Percentiles rank a stretch among this genome's conserved stretches.
Evolutionary conservation across 2,329 filamentous ascomycete species (phyloP).

Genomic region (Aureobasidium sp.): DNA sequence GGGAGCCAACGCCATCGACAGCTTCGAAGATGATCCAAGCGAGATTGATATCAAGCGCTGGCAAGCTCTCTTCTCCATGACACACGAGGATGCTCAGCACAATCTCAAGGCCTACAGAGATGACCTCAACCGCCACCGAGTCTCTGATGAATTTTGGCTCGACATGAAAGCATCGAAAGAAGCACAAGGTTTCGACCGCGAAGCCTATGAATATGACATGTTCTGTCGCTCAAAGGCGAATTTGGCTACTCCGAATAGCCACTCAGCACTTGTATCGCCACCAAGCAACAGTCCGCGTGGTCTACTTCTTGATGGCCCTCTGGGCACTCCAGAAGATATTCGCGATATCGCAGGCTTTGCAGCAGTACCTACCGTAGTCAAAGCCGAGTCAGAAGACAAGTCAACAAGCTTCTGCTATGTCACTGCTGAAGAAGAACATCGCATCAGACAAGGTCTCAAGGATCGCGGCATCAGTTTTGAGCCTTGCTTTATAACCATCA

Average conservation of each 20-base stretch:
- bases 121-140: background rate
- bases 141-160: background rate
- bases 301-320: background rate
- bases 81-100: background rate
- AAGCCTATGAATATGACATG: background rate
- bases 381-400: background rate
- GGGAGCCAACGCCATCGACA: background rate
- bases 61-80: background rate
- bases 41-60: background rate
- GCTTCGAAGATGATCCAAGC: background rate
- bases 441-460: background rate
- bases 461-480: background rate
- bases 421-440: background rate
- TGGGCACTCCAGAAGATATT: background rate
- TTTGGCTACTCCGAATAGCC: background rate
- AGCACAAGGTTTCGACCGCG: slow-evolving; percentile 1
- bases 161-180: background rate
- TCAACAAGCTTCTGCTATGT: background rate
- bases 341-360: background rate
- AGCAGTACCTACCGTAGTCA: background rate
- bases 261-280: background rate
- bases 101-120: background rate
- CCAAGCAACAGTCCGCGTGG: background rate
- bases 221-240: background rate
- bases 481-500: background rate